A percentile compares a stretch with the other conserved stretches of the same genome.
Evolutionary conservation across 106 monocot genomes (phyloP).

Genomic region (Dendrobium catenatum): DNA sequence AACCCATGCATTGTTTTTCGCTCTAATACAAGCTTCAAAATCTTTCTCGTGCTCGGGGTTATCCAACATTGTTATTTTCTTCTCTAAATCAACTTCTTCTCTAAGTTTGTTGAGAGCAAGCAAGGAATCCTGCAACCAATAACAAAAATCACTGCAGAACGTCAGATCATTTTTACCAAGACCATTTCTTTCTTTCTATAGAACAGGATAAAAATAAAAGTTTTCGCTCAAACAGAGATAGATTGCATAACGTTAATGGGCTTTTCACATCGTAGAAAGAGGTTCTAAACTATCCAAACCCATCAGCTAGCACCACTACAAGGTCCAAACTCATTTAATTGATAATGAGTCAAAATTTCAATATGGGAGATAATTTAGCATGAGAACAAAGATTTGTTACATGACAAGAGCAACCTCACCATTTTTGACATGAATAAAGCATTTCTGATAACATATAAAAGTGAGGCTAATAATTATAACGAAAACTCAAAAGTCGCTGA

Average conservation of each 20-base stretch:
- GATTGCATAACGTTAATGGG: background rate
- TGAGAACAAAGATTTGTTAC: no score
- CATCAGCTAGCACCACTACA: background rate
- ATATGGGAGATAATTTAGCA: no score
- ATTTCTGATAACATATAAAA: no score
- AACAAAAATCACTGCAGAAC: background rate
- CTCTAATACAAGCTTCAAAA: slow-evolving; percentile 80
- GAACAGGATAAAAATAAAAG: no score
- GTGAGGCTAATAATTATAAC: no score
- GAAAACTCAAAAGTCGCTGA: no score
- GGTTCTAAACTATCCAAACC: background rate
- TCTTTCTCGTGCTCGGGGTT: slow-evolving; percentile 51
- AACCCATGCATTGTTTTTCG: slow-evolving; percentile 89
- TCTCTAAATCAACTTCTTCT: slow-evolving; percentile 85
- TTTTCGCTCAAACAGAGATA: background rate
- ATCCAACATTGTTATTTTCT: slow-evolving; percentile 39
- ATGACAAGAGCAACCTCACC: no score
- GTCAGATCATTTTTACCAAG: no score
- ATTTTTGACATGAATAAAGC: no score
- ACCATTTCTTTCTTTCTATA: no score
- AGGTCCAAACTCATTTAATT: no score
- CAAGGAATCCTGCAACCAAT: slow-evolving; percentile 64
- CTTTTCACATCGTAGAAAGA: background rate
- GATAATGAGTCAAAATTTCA: no score
- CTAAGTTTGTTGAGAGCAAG: slow-evolving; percentile 75